These are phyloP conservation scores for Monosporascus sp. DNA, from an alignment of 2,329 filamentous ascomycete species.

Conservation along the genomic window DNA sequence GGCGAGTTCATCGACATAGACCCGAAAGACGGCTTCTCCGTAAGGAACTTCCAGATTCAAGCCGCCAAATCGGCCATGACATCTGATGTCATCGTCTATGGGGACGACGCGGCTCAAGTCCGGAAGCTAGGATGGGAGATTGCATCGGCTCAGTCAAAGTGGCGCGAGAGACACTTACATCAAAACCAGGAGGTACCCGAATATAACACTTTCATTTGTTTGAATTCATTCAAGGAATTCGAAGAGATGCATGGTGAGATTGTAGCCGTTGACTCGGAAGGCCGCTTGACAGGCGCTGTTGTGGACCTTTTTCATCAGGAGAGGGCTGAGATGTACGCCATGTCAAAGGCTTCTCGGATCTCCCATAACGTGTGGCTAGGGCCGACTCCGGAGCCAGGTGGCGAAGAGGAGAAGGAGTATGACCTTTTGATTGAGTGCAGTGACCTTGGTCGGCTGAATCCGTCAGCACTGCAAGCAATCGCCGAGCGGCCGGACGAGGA, in stretches of 20 bases:
- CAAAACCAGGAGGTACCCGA: slow-evolving; percentile 50
- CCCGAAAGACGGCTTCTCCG: slow-evolving; percentile 85
- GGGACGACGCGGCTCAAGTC: slow-evolving; percentile 60
- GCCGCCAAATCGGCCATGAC: slow-evolving; percentile 79
- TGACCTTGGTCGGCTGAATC: slow-evolving; percentile 75
- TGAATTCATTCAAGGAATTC: slow-evolving; percentile 63
- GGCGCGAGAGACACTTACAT: slow-evolving; percentile 61
- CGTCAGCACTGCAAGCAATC: slow-evolving; percentile 59
- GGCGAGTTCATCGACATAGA: slow-evolving; percentile 76
- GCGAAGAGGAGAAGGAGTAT: slow-evolving; percentile 57
- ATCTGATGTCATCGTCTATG: slow-evolving; percentile 91
- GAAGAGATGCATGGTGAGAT: slow-evolving; percentile 66
- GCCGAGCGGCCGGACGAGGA: slow-evolving; percentile 49
- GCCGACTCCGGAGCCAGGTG: slow-evolving; percentile 69
- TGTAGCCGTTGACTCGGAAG: slow-evolving; percentile 69
- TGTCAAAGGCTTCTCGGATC: slow-evolving; percentile 88
- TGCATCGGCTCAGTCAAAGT: slow-evolving; percentile 69
- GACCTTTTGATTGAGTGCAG: slow-evolving; percentile 86
- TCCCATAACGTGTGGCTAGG: slow-evolving; percentile 87
- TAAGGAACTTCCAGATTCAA: slow-evolving; percentile 97
- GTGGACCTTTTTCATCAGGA: slow-evolving; percentile 90
- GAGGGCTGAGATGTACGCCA: slow-evolving; percentile 83
- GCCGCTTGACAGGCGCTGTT: slow-evolving; percentile 68
- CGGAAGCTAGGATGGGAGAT: slow-evolving; percentile 64
- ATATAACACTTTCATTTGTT: slow-evolving; percentile 81